Conservation (phyloP, 345 rosid genomes). For the Salix caprea region DNA sequence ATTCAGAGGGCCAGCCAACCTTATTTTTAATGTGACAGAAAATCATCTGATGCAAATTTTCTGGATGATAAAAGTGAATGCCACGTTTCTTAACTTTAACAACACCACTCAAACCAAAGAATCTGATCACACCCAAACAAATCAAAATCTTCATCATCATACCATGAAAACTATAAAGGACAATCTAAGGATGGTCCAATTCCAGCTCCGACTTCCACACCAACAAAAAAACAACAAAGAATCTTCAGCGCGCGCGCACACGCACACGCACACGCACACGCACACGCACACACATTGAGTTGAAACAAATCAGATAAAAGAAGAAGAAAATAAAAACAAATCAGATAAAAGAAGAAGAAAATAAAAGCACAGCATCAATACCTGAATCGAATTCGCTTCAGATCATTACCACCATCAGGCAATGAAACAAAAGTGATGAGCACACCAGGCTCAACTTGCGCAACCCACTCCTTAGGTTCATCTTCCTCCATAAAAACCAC, state of each 20-base stretch:
- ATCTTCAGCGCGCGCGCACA: background rate
- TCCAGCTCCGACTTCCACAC: slow-evolving; percentile 10
- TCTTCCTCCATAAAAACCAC: slow-evolving; percentile 79
- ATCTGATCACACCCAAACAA: background rate
- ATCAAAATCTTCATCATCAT: background rate
- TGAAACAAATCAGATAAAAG: slow-evolving; percentile 9
- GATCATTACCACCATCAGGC: slow-evolving; percentile 91
- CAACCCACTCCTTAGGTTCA: slow-evolving; percentile 98
- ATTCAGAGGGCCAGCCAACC: slow-evolving; percentile 17
- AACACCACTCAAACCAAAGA: background rate
- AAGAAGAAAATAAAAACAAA: slow-evolving; percentile 6
- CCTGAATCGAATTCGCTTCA: slow-evolving; percentile 94
- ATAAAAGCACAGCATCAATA: slow-evolving; percentile 19
- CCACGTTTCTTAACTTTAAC: slow-evolving; percentile 4
- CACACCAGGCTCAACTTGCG: slow-evolving; percentile 98
- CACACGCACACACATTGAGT: background rate
- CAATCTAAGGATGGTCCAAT: background rate
- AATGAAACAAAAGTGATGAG: slow-evolving; percentile 87
- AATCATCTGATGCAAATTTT: slow-evolving; percentile 16
- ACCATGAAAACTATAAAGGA: background rate
- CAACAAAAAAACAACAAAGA: slow-evolving; percentile 8
- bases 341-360: background rate
- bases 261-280: no score
- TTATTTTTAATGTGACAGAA: background rate
- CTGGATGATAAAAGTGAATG: slow-evolving; percentile 10